Conservation (phyloP, 176 grass and related monocot species). For the Thinopyrum elongatum region DNA sequence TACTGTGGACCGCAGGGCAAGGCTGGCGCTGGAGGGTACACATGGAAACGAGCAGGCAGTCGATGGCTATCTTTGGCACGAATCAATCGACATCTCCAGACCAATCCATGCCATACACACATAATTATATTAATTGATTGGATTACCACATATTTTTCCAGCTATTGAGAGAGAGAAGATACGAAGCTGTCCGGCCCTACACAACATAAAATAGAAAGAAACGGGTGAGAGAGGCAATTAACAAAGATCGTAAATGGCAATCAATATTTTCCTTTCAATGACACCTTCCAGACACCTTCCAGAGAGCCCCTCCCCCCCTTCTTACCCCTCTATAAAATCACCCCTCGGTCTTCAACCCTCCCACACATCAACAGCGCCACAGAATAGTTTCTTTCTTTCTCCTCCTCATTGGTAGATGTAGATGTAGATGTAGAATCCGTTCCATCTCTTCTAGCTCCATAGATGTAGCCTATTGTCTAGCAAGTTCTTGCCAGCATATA, state of each 20-base stretch:
- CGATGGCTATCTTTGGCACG: neutral
- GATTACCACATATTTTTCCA: neutral
- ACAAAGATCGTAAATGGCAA: conserved; percentile 13
- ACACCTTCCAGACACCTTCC: neutral
- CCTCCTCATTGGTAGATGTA: neutral
- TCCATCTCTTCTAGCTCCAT: neutral
- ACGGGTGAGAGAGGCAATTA: neutral
- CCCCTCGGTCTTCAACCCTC: neutral
- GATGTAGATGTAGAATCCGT: neutral
- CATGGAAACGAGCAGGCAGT: neutral
- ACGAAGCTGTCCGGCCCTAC: neutral
- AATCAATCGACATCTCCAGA: neutral
- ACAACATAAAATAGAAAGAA: neutral
- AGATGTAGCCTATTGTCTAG: neutral
- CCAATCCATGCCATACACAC: neutral
- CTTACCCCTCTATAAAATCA: conserved; percentile 42
- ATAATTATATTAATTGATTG: neutral
- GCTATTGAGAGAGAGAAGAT: neutral
- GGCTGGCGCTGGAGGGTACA: too few species aligned
- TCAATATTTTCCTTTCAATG: conserved; percentile 10
- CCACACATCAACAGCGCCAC: conserved; percentile 10
- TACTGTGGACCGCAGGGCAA: too few species aligned
- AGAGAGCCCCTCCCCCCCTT: neutral
- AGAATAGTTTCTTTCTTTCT: neutral
- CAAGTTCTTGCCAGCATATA: too few species aligned